phyloP scores from a whole-genome alignment of 768 basidiomycete genomes.

The Termitomyces titanicus region DNA sequence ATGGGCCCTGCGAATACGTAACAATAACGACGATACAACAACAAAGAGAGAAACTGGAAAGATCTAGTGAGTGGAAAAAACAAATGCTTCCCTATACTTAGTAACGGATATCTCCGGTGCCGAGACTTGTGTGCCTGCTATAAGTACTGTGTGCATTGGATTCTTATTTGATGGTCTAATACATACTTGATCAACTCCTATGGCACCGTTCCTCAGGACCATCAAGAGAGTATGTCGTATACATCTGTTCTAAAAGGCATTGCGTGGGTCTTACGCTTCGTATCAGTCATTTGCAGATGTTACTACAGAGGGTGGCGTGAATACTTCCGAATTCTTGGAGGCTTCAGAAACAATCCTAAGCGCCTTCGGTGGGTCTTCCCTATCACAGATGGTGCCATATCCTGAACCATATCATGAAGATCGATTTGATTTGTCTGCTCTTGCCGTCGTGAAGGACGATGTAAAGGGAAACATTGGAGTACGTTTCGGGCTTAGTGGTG shows the following conservation, averaged over 20 bases:
- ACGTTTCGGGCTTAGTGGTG: background rate
- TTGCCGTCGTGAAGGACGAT: background rate
- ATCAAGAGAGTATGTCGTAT: background rate
- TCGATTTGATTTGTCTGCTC: background rate
- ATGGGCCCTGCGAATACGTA: too few relatives aligned
- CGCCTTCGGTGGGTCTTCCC: background rate
- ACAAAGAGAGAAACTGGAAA: too few relatives aligned
- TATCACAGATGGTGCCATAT: background rate
- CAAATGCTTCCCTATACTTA: too few relatives aligned
- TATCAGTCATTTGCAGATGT: background rate
- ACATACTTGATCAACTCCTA: too few relatives aligned
- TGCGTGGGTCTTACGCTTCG: background rate
- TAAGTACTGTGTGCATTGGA: too few relatives aligned
- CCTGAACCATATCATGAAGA: background rate
- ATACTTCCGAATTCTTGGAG: background rate
- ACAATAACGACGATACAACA: too few relatives aligned
- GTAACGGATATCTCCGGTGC: too few relatives aligned
- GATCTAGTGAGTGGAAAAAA: too few relatives aligned
- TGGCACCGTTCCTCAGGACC: background rate
- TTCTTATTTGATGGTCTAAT: too few relatives aligned
- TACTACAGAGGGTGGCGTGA: background rate
- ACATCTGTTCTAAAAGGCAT: background rate
- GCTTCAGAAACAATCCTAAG: background rate
- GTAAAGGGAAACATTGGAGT: background rate
- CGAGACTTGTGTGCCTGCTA: too few relatives aligned